These are phyloP conservation scores for Corrigiola litoralis DNA, from an alignment of 179 eudicot species.

Conservation along the genomic window DNA sequence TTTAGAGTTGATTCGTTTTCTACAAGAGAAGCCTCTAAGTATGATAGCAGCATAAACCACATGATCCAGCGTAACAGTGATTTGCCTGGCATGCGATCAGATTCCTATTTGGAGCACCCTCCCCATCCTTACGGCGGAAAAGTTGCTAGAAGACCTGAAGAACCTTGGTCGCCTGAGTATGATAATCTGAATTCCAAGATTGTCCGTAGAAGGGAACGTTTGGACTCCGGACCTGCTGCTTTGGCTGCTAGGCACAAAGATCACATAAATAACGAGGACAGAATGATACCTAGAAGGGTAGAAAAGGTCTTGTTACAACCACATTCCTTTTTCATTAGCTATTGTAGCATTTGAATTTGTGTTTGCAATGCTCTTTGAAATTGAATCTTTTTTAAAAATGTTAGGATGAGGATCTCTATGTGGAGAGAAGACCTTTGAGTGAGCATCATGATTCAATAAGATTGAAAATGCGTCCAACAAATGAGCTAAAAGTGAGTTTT, in stretches of 20 bases:
- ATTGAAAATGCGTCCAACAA: constrained; percentile 27
- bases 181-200: constrained; percentile 26
- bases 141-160: constrained; percentile 20
- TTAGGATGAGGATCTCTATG: constrained; percentile 44
- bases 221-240: constrained; percentile 33
- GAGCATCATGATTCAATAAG: constrained; percentile 33
- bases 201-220: constrained; percentile 28
- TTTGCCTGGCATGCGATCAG: constrained; percentile 28
- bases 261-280: constrained; percentile 31
- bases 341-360: background rate
- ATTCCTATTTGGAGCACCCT: constrained; percentile 25
- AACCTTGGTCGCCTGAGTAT: constrained; percentile 30
- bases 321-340: background rate
- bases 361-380: background rate
- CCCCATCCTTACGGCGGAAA: constrained; percentile 35
- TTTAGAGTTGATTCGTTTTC: constrained; percentile 33
- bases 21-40: constrained; percentile 33
- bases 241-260: constrained; percentile 28
- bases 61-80: constrained; percentile 30
- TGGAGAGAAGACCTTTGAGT: constrained; percentile 30
- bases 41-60: constrained; percentile 30
- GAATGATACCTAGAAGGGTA: constrained; percentile 31
- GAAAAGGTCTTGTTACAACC: constrained; percentile 35
- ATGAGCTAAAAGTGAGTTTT: constrained; percentile 46
- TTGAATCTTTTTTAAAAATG: constrained; percentile 13